A percentile compares a stretch with the other conserved stretches of the same genome.
Evolutionary conservation across 345 rosid genomes (phyloP).

Genomic region (Euphorbia lathyris): DNA sequence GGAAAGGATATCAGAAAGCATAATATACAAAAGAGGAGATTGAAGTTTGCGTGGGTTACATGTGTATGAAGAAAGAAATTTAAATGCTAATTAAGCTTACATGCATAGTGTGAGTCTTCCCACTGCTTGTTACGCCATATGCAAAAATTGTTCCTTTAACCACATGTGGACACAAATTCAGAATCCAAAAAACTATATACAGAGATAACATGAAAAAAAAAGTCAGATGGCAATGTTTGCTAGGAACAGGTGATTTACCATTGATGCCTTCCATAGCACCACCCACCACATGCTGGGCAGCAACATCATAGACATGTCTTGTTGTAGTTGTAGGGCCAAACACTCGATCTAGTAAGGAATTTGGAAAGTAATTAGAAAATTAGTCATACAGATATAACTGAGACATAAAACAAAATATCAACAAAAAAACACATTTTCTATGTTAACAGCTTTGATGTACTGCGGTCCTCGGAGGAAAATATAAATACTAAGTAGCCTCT

Average conservation of each 20-base stretch:
- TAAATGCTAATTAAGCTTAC: constrained; percentile 46
- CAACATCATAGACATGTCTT: constrained; percentile 97
- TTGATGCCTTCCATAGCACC: constrained; percentile 98
- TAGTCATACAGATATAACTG: background rate
- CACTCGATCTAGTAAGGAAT: constrained; percentile 62
- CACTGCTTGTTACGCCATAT: constrained; percentile 99
- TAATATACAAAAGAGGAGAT: background rate
- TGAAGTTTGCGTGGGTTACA: background rate
- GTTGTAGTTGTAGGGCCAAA: constrained; percentile 99
- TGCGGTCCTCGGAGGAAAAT: background rate
- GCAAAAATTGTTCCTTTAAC: constrained; percentile 91
- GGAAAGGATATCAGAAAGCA: background rate
- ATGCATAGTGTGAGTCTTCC: constrained; percentile 99
- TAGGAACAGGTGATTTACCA: constrained; percentile 40
- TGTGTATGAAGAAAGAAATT: background rate
- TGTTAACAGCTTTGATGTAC: background rate
- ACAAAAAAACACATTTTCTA: background rate
- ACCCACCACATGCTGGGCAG: constrained; percentile 91
- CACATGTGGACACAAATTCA: constrained; percentile 27
- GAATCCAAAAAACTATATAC: background rate
- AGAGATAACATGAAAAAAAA: background rate
- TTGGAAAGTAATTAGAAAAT: constrained; percentile 6
- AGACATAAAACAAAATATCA: background rate
- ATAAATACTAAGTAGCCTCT: background rate
- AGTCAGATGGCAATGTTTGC: constrained; percentile 12